phyloP scores from a whole-genome alignment of 495 filamentous ascomycete genomes.

The Trichoderma gamsii region DNA sequence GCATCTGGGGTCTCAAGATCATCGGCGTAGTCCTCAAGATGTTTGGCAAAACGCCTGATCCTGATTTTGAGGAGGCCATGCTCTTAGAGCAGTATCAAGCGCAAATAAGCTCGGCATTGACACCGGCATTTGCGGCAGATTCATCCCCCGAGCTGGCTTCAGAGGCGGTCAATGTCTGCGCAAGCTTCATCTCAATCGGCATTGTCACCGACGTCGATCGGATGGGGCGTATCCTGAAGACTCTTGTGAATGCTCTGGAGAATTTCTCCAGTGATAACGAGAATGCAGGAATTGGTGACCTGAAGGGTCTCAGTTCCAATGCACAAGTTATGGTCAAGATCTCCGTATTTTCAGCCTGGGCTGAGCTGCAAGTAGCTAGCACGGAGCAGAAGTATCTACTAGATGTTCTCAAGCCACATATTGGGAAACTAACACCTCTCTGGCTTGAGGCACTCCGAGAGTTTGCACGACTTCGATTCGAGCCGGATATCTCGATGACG shows the following conservation, averaged over 20 bases:
- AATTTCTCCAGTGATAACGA: constrained; percentile 83
- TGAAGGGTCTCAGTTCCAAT: constrained; percentile 90
- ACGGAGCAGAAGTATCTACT: constrained; percentile 85
- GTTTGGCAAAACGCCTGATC: constrained; percentile 93
- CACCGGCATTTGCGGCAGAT: constrained; percentile 91
- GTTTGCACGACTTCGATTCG: constrained; percentile 88
- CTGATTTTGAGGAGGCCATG: constrained; percentile 91
- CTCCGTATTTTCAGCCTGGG: constrained; percentile 96
- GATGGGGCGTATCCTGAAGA: constrained; percentile 94
- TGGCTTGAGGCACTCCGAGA: constrained; percentile 93
- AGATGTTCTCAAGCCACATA: constrained; percentile 83
- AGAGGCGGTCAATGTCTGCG: constrained; percentile 96
- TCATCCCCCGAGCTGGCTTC: constrained; percentile 93
- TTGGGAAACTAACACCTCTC: constrained; percentile 78
- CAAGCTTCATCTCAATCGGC: constrained; percentile 90
- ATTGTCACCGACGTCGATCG: constrained; percentile 96
- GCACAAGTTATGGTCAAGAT: constrained; percentile 98
- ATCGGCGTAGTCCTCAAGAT: constrained; percentile 90
- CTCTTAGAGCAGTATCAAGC: constrained; percentile 97
- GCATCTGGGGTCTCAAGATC: constrained; percentile 84
- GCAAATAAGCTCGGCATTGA: constrained; percentile 93
- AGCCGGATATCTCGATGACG: constrained; percentile 91
- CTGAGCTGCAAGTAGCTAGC: constrained; percentile 95
- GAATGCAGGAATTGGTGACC: constrained; percentile 82
- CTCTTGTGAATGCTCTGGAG: constrained; percentile 84